Evolutionary conservation across 108 stramenopile species (phyloP).

Genomic region (Pseudonitzschia multistriata): DNA sequence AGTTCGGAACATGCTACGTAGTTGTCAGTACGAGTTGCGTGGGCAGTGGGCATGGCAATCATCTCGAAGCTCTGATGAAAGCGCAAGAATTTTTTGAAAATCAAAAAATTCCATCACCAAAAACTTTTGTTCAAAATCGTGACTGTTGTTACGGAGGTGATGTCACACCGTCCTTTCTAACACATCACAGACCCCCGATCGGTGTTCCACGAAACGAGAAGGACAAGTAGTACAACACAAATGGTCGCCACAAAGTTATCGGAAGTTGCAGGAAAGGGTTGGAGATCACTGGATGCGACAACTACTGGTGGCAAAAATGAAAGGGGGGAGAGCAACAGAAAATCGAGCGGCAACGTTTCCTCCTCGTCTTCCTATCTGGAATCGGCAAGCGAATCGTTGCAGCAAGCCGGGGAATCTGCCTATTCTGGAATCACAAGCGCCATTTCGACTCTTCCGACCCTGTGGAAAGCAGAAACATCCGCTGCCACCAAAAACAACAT

Average conservation of each 20-base stretch:
- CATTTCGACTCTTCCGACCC: neutral
- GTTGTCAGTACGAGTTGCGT: too few relatives aligned
- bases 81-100: too few relatives aligned
- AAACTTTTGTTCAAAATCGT: too few relatives aligned
- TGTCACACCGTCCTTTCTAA: too few relatives aligned
- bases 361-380: neutral
- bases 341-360: neutral
- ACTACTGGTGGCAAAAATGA: neutral
- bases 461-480: neutral
- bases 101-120: too few relatives aligned
- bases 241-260: constrained; percentile 30
- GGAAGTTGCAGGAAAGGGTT: constrained; percentile 27
- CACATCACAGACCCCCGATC: too few relatives aligned
- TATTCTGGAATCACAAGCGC: neutral
- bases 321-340: neutral
- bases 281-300: constrained; percentile 14
- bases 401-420: neutral
- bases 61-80: too few relatives aligned
- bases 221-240: neutral
- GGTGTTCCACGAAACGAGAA: too few relatives aligned
- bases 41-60: too few relatives aligned
- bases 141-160: too few relatives aligned
- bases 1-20: too few relatives aligned
- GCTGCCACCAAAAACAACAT: neutral
- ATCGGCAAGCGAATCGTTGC: neutral